Evolutionary conservation across 2,329 filamentous ascomycete species (phyloP), one percentile per base, ranked within the genome.

Genomic region (Monilinia fructigena): DNA sequence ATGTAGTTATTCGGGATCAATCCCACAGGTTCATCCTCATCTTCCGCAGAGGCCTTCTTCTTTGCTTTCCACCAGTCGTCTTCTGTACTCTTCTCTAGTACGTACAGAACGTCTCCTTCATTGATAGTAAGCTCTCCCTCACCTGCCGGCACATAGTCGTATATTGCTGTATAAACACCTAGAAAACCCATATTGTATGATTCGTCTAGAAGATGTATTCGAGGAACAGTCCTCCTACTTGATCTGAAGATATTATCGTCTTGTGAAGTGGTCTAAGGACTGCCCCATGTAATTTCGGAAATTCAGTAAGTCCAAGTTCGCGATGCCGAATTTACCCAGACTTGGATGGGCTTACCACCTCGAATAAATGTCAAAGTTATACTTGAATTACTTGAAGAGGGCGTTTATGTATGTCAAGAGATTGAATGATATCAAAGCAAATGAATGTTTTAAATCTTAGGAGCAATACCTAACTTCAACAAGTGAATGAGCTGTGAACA

Each of bases 1-100:
- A 99, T 85, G 77, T 99, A 99, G 78, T 97, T 99, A 76, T 91
- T 93, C 18, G 95, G 95, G 68, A 99, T 89, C 50, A 80, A 76
- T 23, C 78, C 76, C 8, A 75, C 77, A 12, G 74, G 76, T 14
- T 78, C 74, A 63, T 76, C 75, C 48, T 77, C 72, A 59, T 76
- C 76, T 4, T 79, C 76, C 6, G 77, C 78, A 2, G 74, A 74
- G 14, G 79, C 80, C 67, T 79, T 78, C 76, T 70, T 78, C 75
- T 67, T 79, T 70, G 68, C 78, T 75, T 63, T 77, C 95, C 95
- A 98, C 95, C 95, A 98, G 76, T 92, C 87, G 77, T 90, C 89
- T 20, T 86, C 82, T n/a, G 74, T 73, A 68, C 82, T 86, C 80
- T 89, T 90, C 74, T 91, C 88, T 67, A 91, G 79, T 67, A 97